These are phyloP conservation scores for Cryptosporidium canis DNA, from an alignment of 169 alveolate genomes.

Conservation along the genomic window DNA sequence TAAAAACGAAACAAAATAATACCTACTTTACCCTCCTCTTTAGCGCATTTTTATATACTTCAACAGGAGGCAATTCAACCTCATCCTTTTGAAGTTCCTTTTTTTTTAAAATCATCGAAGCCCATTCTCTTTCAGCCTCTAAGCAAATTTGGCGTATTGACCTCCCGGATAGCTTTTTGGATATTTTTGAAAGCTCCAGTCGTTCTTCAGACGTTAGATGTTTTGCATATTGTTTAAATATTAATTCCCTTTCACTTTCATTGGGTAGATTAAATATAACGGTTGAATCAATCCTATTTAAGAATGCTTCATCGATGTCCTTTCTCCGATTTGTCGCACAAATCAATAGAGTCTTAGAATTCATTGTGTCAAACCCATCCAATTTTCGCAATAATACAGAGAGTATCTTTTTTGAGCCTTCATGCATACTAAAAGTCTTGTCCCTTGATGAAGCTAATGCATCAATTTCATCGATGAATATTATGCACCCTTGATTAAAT, in stretches of 20 bases:
- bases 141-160: constrained; percentile 82
- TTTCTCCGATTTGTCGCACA: constrained; percentile 89
- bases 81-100: constrained; percentile 67
- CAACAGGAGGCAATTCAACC: constrained; percentile 24
- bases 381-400: constrained; percentile 85
- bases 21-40: constrained; percentile 5
- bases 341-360: constrained; percentile 79
- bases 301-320: constrained; percentile 88
- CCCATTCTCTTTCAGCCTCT: constrained; percentile 91
- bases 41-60: constrained; percentile 39
- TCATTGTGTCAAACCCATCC: constrained; percentile 87
- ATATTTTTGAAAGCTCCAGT: constrained; percentile 76
- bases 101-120: constrained; percentile 81
- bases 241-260: constrained; percentile 79
- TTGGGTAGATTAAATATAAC: constrained; percentile 83
- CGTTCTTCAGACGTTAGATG: constrained; percentile 78
- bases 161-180: constrained; percentile 82
- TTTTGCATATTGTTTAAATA: constrained; percentile 84
- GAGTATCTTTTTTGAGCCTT: constrained; percentile 86
- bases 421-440: constrained; percentile 81
- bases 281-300: constrained; percentile 78
- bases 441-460: constrained; percentile 86
- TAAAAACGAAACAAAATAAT: too few species aligned
- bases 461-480: constrained; percentile 89
- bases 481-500: constrained; percentile 80